A percentile compares a stretch with the other conserved stretches of the same genome.
phyloP scores from a whole-genome alignment of 2,329 filamentous ascomycete genomes.

The Monascus ruber region DNA sequence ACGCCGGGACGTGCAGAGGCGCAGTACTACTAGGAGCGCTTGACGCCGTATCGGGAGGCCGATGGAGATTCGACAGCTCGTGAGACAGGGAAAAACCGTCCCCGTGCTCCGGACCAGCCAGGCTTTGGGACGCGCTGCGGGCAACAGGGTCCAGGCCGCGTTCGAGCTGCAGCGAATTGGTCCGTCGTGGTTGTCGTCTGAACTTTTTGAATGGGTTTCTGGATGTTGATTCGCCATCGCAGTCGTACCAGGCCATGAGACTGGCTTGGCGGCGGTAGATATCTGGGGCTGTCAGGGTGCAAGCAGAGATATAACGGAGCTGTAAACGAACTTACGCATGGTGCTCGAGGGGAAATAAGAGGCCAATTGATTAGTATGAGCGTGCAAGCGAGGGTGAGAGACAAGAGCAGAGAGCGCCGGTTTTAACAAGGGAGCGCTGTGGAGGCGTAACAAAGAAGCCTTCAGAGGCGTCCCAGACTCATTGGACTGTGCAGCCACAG shows the following conservation, averaged over 20 bases:
- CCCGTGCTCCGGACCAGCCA: conserved; percentile 13
- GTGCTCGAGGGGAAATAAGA: background rate
- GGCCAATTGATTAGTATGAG: too few relatives aligned
- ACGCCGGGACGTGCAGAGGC: conserved; percentile 18
- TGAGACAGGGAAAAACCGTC: conserved; percentile 14
- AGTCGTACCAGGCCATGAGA: conserved; percentile 31
- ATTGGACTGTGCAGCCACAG: too few relatives aligned
- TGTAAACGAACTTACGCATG: background rate
- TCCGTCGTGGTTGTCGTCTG: conserved; percentile 15
- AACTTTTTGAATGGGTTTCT: conserved; percentile 34
- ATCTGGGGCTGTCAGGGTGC: conserved; percentile 14
- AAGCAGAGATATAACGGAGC: background rate
- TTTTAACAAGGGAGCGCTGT: too few relatives aligned
- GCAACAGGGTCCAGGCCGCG: conserved; percentile 10
- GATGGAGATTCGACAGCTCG: conserved; percentile 4
- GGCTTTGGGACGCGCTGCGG: conserved; percentile 14
- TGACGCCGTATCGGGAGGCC: conserved; percentile 7
- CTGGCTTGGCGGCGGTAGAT: conserved; percentile 28
- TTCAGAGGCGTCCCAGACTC: too few relatives aligned
- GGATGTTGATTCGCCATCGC: conserved; percentile 23
- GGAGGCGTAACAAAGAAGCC: too few relatives aligned
- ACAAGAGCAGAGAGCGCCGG: too few relatives aligned
- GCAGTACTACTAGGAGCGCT: conserved; percentile 17
- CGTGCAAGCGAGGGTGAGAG: too few relatives aligned
- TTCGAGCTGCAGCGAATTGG: conserved; percentile 21